Conservation (phyloP, 164 flowering plant species). For the Chimonanthus praecox region DNA sequence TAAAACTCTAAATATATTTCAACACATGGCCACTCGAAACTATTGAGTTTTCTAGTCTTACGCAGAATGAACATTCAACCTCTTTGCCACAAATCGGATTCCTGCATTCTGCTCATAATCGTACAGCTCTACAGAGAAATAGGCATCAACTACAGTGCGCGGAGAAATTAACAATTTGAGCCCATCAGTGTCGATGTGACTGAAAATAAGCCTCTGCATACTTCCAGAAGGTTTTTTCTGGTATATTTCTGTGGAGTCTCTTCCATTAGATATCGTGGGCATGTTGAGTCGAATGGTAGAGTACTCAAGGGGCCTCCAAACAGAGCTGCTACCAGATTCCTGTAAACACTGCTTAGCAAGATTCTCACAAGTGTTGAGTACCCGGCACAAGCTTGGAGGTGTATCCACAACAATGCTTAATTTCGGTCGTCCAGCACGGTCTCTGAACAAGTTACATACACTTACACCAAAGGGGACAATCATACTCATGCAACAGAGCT, state of each 20-base stretch:
- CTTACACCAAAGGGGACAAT: constrained; percentile 72
- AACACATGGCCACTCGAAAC: too few relatives aligned
- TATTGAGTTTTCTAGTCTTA: background rate
- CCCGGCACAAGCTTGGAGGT: constrained; percentile 44
- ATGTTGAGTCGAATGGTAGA: constrained; percentile 57
- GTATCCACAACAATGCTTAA: constrained; percentile 67
- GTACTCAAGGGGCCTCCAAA: constrained; percentile 70
- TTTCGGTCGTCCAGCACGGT: constrained; percentile 72
- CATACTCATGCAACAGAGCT: constrained; percentile 41
- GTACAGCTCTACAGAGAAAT: constrained; percentile 59
- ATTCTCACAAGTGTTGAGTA: constrained; percentile 65
- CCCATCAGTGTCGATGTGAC: constrained; percentile 51
- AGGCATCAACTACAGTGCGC: constrained; percentile 57
- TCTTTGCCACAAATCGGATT: constrained; percentile 45
- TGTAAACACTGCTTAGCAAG: constrained; percentile 36
- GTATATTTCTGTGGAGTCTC: background rate
- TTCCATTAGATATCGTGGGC: too few relatives aligned
- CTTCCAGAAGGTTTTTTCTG: constrained; percentile 51
- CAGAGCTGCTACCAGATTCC: constrained; percentile 76
- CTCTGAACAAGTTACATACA: constrained; percentile 50
- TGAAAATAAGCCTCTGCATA: constrained; percentile 47
- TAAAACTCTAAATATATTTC: too few relatives aligned
- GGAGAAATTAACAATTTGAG: constrained; percentile 46
- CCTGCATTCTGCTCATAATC: constrained; percentile 80
- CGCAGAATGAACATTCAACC: constrained; percentile 31